These are phyloP conservation scores for Trifolium subterraneum DNA, from an alignment of 306 rosid species.

Conservation along the genomic window DNA sequence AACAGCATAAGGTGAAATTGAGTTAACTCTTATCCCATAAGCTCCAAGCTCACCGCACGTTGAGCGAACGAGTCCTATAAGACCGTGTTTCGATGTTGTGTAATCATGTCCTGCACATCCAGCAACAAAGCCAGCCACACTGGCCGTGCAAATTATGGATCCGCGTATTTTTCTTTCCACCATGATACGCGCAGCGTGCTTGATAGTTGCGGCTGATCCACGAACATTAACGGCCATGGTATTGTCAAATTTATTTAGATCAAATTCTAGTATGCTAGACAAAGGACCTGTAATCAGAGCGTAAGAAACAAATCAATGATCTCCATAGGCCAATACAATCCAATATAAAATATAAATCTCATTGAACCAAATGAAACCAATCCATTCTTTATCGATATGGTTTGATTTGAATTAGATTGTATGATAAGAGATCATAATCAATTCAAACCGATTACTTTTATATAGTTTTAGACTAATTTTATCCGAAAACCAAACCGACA, in stretches of 20 bases:
- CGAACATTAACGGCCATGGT: constrained; percentile 66
- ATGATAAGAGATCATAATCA: too few species aligned
- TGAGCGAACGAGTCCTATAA: constrained; percentile 62
- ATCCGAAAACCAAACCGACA: too few species aligned
- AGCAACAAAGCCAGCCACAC: constrained; percentile 61
- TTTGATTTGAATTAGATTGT: too few species aligned
- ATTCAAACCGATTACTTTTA: too few species aligned
- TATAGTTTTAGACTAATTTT: too few species aligned
- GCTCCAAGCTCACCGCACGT: constrained; percentile 72
- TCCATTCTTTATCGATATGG: too few species aligned
- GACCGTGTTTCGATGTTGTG: constrained; percentile 59
- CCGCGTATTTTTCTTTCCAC: constrained; percentile 54
- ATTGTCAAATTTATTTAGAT: constrained; percentile 57
- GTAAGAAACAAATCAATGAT: too few species aligned
- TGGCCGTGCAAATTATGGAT: constrained; percentile 74
- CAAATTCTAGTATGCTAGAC: constrained; percentile 58
- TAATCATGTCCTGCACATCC: constrained; percentile 58
- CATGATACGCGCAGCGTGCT: constrained; percentile 74
- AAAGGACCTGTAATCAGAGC: constrained; percentile 41
- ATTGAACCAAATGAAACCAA: too few species aligned
- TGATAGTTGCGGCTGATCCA: constrained; percentile 59
- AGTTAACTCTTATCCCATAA: constrained; percentile 74
- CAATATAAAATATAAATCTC: too few species aligned
- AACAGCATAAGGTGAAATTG: constrained; percentile 64
- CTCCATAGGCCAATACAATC: too few species aligned